These are phyloP conservation scores for Claviceps quebecensis DNA, from an alignment of 2,329 filamentous ascomycete genomes.

Conservation along the genomic window DNA sequence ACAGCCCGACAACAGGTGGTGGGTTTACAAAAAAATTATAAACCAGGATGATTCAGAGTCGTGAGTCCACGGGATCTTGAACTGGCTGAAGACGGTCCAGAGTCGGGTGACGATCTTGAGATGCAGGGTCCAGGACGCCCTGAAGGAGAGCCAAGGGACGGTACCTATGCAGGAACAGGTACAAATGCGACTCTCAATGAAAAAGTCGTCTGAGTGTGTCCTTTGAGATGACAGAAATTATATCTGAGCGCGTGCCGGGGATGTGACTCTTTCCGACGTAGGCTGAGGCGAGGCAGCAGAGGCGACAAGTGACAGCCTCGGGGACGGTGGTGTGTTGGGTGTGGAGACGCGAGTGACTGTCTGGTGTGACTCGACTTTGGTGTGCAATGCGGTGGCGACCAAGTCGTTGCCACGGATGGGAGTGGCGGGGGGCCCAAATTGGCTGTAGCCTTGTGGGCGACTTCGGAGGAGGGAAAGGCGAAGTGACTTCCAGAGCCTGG, in stretches of 20 bases:
- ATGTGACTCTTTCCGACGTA: slow-evolving; percentile 21
- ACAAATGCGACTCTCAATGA: slow-evolving; percentile 8
- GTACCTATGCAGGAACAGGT: slow-evolving; percentile 17
- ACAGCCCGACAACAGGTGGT: slow-evolving; percentile 1
- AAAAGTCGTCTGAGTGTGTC: not conserved
- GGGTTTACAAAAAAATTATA: not conserved
- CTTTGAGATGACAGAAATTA: slow-evolving; percentile 12
- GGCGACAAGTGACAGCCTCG: slow-evolving; percentile 8
- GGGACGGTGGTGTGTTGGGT: not conserved
- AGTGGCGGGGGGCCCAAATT: slow-evolving; percentile 10
- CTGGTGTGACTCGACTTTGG: slow-evolving; percentile 6
- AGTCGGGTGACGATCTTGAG: not conserved
- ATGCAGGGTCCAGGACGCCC: not conserved
- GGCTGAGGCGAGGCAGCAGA: slow-evolving; percentile 15
- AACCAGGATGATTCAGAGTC: not conserved
- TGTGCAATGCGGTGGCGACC: slow-evolving; percentile 16
- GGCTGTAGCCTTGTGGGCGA: slow-evolving; percentile 13
- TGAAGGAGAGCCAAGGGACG: slow-evolving; percentile 6
- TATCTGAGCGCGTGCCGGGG: slow-evolving; percentile 15
- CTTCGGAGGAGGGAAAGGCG: slow-evolving; percentile 21
- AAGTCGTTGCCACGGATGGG: slow-evolving; percentile 15
- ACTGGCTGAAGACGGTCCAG: not conserved
- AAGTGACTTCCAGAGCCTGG: slow-evolving; percentile 2
- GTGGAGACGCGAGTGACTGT: not conserved
- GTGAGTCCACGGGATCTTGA: not conserved